A percentile compares a stretch with the other conserved stretches of the same genome.
Conservation (phyloP, 192 early-diverging fungal genomes). For the Umbelopsis sp. region DNA sequence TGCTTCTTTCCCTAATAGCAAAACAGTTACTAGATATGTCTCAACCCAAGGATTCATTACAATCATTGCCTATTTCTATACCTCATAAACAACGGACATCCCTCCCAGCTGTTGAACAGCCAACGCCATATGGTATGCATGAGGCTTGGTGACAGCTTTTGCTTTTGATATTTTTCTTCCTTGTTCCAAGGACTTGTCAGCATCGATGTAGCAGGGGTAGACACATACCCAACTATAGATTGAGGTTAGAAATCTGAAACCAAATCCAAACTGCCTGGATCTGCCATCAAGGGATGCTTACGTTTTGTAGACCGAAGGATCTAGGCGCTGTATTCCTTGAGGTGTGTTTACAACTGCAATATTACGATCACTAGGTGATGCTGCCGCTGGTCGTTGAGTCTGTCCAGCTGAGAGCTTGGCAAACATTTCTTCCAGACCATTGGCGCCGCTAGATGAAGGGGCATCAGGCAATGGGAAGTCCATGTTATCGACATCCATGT, state of each 20-base stretch:
- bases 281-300: slow-evolving; percentile 1
- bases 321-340: slow-evolving; percentile 24
- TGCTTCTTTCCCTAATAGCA: slow-evolving; percentile 54
- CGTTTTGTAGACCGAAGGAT: slow-evolving; percentile 36
- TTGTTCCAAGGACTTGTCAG: slow-evolving; percentile 52
- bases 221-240: slow-evolving; percentile 65
- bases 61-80: slow-evolving; percentile 19
- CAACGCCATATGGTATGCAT: slow-evolving; percentile 63
- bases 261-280: background rate
- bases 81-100: slow-evolving; percentile 66
- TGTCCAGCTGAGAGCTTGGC: slow-evolving; percentile 16
- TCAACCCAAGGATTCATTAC: too few relatives aligned
- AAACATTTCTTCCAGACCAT: slow-evolving; percentile 1
- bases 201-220: slow-evolving; percentile 75
- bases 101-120: slow-evolving; percentile 58
- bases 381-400: background rate
- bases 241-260: background rate
- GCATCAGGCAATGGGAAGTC: slow-evolving; percentile 51
- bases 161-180: slow-evolving; percentile 62
- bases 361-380: background rate
- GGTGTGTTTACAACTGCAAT: slow-evolving; percentile 21
- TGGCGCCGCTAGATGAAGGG: slow-evolving; percentile 10
- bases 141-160: slow-evolving; percentile 57
- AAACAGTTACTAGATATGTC: background rate
- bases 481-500: slow-evolving; percentile 56